Evolutionary conservation across 257 asterid species (phyloP), one percentile per base, ranked within the genome.

Genomic region (Fraxinus americana): DNA sequence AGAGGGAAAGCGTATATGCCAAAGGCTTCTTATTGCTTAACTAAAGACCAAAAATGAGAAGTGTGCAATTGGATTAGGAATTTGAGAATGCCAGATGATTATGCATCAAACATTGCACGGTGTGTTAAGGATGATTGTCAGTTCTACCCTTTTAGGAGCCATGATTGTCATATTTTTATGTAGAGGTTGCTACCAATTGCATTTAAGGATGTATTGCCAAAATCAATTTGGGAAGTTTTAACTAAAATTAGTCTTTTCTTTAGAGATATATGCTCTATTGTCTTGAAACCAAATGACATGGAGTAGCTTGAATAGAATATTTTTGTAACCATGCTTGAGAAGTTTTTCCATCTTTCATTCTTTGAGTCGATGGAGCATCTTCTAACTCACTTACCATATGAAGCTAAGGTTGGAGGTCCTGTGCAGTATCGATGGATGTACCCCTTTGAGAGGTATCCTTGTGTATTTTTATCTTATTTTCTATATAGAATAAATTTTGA

Each of bases 191-290:
- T 74, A 1, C 69, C 70, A 52, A 50, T 54, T 50, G 77, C 11
- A 74, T 74, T 74, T 74, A 41, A 68, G 8, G 77, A 32, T 54
- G 1, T 74, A 8, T 35, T 74, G 29, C 70, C 45, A 14, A 36
- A 27, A 35, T 9, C 50, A 13, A 34, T 72, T 25, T 65, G 43
- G 74, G 77, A 73, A 61, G 11, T 73, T 27, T 0, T 65, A 41
- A 25, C 48, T 25, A 12, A 48, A 59, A 1, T 73, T 4, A 50
- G 70, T 30, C 12, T 32, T 1, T 70, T 70, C 38, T 69, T 66
- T 73, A 65, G 70, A 11, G 54, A 23, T 32, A 7, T 79, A 7
- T 63, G 74, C 1, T 5, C 69, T 29, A 73, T 0, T 0, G 19
- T 67, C 0, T 65, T 65, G 17, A 52, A 34, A 2, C 59, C 66